Percentiles rank a stretch among this genome's conserved stretches.
These are phyloP conservation scores for Rutidosis leptorrhynchoides DNA, from an alignment of 129 eudicot species.

Conservation along the genomic window DNA sequence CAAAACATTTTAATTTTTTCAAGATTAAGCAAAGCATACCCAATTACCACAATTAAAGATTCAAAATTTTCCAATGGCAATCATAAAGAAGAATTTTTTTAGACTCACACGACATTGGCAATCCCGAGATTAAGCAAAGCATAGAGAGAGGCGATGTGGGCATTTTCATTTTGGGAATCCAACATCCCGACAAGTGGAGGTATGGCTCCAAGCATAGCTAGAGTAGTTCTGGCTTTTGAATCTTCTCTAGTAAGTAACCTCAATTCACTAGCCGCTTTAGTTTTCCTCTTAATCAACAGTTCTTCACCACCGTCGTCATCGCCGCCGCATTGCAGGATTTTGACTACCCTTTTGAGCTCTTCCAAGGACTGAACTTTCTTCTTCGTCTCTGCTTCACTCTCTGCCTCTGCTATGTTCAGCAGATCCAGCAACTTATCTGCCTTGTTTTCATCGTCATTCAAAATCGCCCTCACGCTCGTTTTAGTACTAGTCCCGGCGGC, in stretches of 20 bases:
- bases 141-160: slow-evolving; percentile 56
- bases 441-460: slow-evolving; percentile 23
- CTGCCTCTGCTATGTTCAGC: slow-evolving; percentile 44
- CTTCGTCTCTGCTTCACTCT: slow-evolving; percentile 49
- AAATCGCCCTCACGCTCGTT: too few species aligned
- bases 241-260: slow-evolving; percentile 61
- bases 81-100: too few species aligned
- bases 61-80: too few species aligned
- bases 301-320: slow-evolving; percentile 47
- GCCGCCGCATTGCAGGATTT: slow-evolving; percentile 39
- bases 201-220: slow-evolving; percentile 71
- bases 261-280: too few species aligned
- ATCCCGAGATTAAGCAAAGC: slow-evolving; percentile 76
- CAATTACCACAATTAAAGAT: not conserved
- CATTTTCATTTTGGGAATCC: slow-evolving; percentile 35
- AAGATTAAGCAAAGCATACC: too few species aligned
- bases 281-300: too few species aligned
- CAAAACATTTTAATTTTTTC: too few species aligned
- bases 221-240: slow-evolving; percentile 50
- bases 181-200: slow-evolving; percentile 70
- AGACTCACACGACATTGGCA: slow-evolving; percentile 68
- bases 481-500: too few species aligned
- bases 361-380: slow-evolving; percentile 56
- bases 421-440: slow-evolving; percentile 70
- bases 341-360: slow-evolving; percentile 60